These are phyloP conservation scores for Zizania palustris DNA, from an alignment of 202 grass and related monocot genomes.

Conservation along the genomic window DNA sequence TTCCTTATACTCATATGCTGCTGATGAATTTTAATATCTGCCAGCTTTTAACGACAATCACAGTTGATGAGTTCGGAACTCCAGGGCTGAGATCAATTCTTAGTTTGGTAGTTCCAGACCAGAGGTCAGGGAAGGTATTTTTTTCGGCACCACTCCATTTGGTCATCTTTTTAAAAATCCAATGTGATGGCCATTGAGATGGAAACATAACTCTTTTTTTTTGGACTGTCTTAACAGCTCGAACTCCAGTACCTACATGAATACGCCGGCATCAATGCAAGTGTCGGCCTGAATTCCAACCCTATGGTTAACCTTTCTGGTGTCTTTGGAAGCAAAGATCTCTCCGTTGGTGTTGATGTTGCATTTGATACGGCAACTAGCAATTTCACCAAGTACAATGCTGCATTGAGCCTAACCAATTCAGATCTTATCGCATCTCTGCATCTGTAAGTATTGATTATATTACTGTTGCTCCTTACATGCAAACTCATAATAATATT, in stretches of 20 bases:
- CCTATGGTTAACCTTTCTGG: slow-evolving; percentile 80
- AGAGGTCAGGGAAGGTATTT: slow-evolving; percentile 84
- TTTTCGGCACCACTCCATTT: slow-evolving; percentile 1
- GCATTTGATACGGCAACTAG: slow-evolving; percentile 76
- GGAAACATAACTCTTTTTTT: background rate
- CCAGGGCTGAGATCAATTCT: slow-evolving; percentile 81
- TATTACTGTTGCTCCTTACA: background rate
- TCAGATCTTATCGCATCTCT: slow-evolving; percentile 72
- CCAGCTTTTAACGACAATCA: slow-evolving; percentile 79
- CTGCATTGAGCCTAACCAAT: slow-evolving; percentile 65
- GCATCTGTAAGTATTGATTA: slow-evolving; percentile 60
- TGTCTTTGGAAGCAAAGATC: slow-evolving; percentile 69
- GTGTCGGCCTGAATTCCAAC: slow-evolving; percentile 71
- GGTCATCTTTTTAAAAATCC: background rate
- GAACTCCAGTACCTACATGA: slow-evolving; percentile 85
- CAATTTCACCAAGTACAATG: slow-evolving; percentile 90
- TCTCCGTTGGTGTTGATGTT: slow-evolving; percentile 81
- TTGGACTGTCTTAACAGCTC: slow-evolving; percentile 56
- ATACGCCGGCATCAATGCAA: slow-evolving; percentile 71
- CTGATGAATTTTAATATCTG: slow-evolving; percentile 33
- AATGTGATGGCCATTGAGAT: slow-evolving; percentile 17
- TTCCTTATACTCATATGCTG: background rate
- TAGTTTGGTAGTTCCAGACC: slow-evolving; percentile 83
- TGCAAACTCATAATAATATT: background rate
- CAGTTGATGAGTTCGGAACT: slow-evolving; percentile 63